A percentile compares a stretch with the other conserved stretches of the same genome.
These are phyloP conservation scores for Coemansia sp. DNA, from an alignment of 192 early-diverging fungal genomes.

Conservation along the genomic window DNA sequence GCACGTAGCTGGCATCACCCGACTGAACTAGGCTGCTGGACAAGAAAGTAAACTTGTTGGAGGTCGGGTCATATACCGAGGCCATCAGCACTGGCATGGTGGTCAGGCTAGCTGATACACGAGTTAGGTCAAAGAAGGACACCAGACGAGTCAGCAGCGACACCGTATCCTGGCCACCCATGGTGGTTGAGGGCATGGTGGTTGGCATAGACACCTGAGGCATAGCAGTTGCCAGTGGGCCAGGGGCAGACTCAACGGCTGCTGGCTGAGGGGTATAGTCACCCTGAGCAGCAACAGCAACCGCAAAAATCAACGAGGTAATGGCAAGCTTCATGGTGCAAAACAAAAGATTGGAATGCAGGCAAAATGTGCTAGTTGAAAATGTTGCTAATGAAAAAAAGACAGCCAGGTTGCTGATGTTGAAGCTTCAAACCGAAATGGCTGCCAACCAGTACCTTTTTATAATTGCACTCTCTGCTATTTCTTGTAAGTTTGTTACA, in stretches of 20 bases:
- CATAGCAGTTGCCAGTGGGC: background rate
- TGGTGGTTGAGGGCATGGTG: background rate
- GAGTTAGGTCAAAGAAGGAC: background rate
- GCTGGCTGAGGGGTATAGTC: background rate
- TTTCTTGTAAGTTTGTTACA: background rate
- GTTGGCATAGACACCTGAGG: background rate
- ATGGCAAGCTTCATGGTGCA: background rate
- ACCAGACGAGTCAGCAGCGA: background rate
- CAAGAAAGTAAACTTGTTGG: background rate
- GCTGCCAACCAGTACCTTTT: background rate
- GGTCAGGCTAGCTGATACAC: background rate
- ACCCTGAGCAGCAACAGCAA: background rate
- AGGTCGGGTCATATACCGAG: background rate
- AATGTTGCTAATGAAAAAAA: background rate
- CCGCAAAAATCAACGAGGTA: background rate
- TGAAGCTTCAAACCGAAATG: background rate
- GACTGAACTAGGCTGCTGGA: background rate
- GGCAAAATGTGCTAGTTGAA: background rate
- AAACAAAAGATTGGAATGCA: background rate
- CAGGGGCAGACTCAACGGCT: background rate
- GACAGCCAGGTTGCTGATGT: constrained; percentile 1
- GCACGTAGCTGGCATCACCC: background rate
- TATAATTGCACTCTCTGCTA: background rate
- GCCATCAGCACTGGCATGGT: background rate
- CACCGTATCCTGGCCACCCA: background rate